phyloP scores from a whole-genome alignment of 116 monocot genomes.

The Dioscorea cayenensis region DNA sequence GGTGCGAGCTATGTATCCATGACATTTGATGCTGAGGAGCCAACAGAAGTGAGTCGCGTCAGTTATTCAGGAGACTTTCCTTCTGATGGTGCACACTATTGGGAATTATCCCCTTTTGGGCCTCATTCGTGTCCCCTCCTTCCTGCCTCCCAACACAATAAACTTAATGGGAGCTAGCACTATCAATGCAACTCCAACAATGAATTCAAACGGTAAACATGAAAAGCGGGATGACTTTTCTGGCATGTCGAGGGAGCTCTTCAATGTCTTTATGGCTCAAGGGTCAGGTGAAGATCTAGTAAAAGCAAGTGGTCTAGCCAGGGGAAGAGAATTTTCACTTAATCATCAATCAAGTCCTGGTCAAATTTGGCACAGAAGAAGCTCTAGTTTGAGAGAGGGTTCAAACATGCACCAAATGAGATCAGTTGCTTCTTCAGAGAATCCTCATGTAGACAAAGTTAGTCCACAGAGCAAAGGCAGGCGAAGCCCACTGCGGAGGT shows the following conservation, averaged over 20 bases:
- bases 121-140: slow-evolving; percentile 49
- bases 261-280: background rate
- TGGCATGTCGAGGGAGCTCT: slow-evolving; percentile 3
- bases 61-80: slow-evolving; percentile 18
- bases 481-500: slow-evolving; percentile 59
- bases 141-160: slow-evolving; percentile 5
- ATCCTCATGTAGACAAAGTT: slow-evolving; percentile 20
- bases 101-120: slow-evolving; percentile 10
- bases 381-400: slow-evolving; percentile 36
- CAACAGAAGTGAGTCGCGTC: slow-evolving; percentile 11
- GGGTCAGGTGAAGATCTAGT: background rate
- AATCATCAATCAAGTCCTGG: slow-evolving; percentile 10
- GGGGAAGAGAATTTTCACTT: slow-evolving; percentile 21
- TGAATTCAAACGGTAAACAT: background rate
- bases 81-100: slow-evolving; percentile 8
- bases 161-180: background rate
- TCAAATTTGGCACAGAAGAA: slow-evolving; percentile 21
- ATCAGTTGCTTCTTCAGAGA: slow-evolving; percentile 13
- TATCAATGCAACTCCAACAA: background rate
- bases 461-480: slow-evolving; percentile 25
- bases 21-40: background rate
- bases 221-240: background rate
- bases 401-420: slow-evolving; percentile 9
- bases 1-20: slow-evolving; percentile 19
- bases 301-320: slow-evolving; percentile 7